Evolutionary conservation across 202 grass and related monocot genomes (phyloP).

Genomic region (Eragrostis tef): DNA sequence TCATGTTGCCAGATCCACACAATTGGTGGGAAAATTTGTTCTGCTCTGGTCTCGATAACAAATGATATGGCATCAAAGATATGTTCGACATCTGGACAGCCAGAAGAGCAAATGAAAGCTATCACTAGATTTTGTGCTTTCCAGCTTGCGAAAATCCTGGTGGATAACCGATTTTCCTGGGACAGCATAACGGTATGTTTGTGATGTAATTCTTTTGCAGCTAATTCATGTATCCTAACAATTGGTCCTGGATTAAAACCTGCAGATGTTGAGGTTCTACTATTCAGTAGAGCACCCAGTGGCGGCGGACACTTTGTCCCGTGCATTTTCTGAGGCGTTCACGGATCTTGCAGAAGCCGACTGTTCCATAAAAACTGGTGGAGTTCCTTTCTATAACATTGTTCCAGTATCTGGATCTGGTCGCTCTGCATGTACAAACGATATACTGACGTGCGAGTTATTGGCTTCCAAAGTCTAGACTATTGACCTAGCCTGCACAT

Average conservation of each 20-base stretch:
- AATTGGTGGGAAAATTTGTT: slow-evolving; percentile 61
- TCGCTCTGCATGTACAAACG: slow-evolving; percentile 48
- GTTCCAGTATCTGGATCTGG: slow-evolving; percentile 78
- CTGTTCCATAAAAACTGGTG: slow-evolving; percentile 14
- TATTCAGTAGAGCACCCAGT: slow-evolving; percentile 43
- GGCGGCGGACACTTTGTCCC: slow-evolving; percentile 26
- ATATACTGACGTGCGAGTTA: slow-evolving; percentile 79
- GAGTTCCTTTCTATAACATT: slow-evolving; percentile 58
- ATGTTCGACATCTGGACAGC: slow-evolving; percentile 39
- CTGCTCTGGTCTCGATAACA: slow-evolving; percentile 68
- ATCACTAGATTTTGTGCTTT: slow-evolving; percentile 61
- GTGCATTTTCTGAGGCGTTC: slow-evolving; percentile 58
- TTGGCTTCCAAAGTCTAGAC: slow-evolving; percentile 66
- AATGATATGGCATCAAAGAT: slow-evolving; percentile 58
- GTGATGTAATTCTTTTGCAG: neutral
- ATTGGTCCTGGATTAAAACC: neutral
- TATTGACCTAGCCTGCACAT: slow-evolving; percentile 1
- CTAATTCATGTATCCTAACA: slow-evolving; percentile 31
- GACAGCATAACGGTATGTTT: slow-evolving; percentile 60
- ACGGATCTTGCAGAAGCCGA: slow-evolving; percentile 40
- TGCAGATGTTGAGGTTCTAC: slow-evolving; percentile 90
- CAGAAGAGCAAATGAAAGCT: slow-evolving; percentile 56
- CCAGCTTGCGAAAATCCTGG: slow-evolving; percentile 60
- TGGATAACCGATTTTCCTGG: slow-evolving; percentile 62
- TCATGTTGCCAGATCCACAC: slow-evolving; percentile 60